Evolutionary conservation across 495 filamentous ascomycete genomes (phyloP).

Genomic region (Lophium mytilinum): DNA sequence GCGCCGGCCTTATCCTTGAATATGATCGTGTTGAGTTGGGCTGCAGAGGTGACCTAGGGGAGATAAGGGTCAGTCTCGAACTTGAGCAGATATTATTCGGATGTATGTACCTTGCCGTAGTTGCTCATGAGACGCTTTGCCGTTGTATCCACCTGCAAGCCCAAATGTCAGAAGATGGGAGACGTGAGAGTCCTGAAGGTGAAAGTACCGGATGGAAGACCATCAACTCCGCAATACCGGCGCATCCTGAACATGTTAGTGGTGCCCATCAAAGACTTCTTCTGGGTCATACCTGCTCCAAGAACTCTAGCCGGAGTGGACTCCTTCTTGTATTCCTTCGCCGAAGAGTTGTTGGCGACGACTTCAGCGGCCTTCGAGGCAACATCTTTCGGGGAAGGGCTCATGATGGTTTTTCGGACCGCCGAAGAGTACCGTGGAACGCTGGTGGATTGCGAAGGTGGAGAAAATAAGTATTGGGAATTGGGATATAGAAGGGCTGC

Average conservation of each 20-base stretch:
- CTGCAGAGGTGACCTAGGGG: slow-evolving; percentile 48
- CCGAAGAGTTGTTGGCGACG: slow-evolving; percentile 21
- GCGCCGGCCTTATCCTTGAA: slow-evolving; percentile 85
- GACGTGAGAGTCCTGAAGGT: background rate
- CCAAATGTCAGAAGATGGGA: background rate
- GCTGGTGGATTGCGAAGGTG: background rate
- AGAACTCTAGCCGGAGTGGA: slow-evolving; percentile 77
- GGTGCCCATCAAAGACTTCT: background rate
- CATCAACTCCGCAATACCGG: slow-evolving; percentile 91
- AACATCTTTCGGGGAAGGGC: slow-evolving; percentile 15
- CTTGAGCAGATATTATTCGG: background rate
- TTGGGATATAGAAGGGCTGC: background rate
- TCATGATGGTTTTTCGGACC: slow-evolving; percentile 10
- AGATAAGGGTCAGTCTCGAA: background rate
- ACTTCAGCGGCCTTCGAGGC: slow-evolving; percentile 15
- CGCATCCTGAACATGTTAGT: slow-evolving; percentile 54
- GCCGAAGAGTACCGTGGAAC: background rate
- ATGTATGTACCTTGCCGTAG: slow-evolving; percentile 55
- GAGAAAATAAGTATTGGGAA: background rate
- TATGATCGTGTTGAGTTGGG: slow-evolving; percentile 76
- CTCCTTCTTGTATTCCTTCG: slow-evolving; percentile 74
- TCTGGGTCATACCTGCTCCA: slow-evolving; percentile 66
- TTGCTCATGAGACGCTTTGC: slow-evolving; percentile 99
- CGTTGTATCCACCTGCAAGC: slow-evolving; percentile 80
- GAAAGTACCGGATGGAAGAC: slow-evolving; percentile 85